Evolutionary conservation across 352 stramenopile species (phyloP), one percentile per base, ranked within the genome.

Genomic region (Halophytophthora batemanensis): DNA sequence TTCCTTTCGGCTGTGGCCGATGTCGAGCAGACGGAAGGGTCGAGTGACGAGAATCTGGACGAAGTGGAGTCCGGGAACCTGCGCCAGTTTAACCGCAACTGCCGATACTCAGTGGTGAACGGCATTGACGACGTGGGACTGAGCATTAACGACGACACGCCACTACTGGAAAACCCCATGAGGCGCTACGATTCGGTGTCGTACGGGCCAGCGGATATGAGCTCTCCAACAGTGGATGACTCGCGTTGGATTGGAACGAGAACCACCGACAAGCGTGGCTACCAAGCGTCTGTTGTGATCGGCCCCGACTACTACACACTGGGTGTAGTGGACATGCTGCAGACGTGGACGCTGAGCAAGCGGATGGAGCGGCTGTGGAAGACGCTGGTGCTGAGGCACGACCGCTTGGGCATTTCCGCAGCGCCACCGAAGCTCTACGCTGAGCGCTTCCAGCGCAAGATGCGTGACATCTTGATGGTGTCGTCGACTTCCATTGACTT

Each of bases 321-420:
- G 31, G 87, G 87, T 31, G 64, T 96, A 21, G 84, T 96, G n/a
- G 87, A 96, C 55, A 95, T 96, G 58, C 64, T 96, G 22, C 87
- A 96, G 59, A 90, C 81, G 21, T 96, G 83, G 84, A 96, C 86
- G 31, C 89, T 72, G 66, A 35, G 65, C 11, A 96, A 96, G 56
- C 74, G 77, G 0, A 43, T 93, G 15, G 87, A 96, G 55, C 73
- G 83, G 38, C 53, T 91, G 34, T 94, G 85, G 76, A 96, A 96
- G 61, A 87, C 84, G 21, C 61, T 82, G 45, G 52, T 96, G 11
- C 54, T 92, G 21, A 73, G 77, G n/a, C 59, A 75, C 25, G 82
- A 94, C 25, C 23, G 60, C 3, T 56, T 86, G 36, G 86, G 86
- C 14, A 86, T 96, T 53, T 93, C 81, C 29, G 86, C 86, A 6